These are phyloP conservation scores for Macrolepiota albuminosa DNA, from an alignment of 768 basidiomycete species.

Conservation along the genomic window DNA sequence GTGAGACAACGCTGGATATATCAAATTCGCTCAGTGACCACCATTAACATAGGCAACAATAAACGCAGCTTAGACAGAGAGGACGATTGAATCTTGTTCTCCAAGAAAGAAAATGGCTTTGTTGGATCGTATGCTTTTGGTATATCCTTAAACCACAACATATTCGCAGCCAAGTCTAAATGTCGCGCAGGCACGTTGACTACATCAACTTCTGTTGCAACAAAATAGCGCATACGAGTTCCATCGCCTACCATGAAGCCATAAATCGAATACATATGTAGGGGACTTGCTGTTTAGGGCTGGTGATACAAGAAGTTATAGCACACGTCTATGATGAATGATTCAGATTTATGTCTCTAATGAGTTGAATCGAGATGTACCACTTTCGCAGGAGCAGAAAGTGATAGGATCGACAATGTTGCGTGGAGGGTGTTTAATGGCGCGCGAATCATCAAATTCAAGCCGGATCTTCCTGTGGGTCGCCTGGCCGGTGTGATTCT, in stretches of 20 bases:
- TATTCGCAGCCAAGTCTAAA: constrained; percentile 85
- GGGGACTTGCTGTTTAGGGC: constrained; percentile 51
- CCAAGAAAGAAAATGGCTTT: constrained; percentile 73
- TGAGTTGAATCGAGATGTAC: constrained; percentile 33
- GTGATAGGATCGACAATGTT: constrained; percentile 83
- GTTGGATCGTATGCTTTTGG: constrained; percentile 67
- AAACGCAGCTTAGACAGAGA: constrained; percentile 58
- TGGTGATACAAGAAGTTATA: constrained; percentile 84
- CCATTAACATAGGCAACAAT: not conserved
- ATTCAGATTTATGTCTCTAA: not conserved
- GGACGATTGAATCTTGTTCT: constrained; percentile 77
- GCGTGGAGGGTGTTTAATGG: constrained; percentile 61
- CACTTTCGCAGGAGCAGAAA: constrained; percentile 94
- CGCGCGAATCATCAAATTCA: constrained; percentile 61
- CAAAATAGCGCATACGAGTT: constrained; percentile 86
- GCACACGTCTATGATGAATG: constrained; percentile 60
- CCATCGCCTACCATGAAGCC: constrained; percentile 49
- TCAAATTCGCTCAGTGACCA: not conserved
- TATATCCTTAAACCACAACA: constrained; percentile 88
- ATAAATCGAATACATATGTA: not conserved
- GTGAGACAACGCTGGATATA: constrained; percentile 59
- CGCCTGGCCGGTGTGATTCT: constrained; percentile 53
- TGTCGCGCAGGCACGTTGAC: constrained; percentile 80
- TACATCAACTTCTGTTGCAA: constrained; percentile 82
- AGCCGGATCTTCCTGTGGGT: constrained; percentile 57